phyloP scores from a whole-genome alignment of 129 eudicot genomes.

The Pseudognaphalium luteoalbum region DNA sequence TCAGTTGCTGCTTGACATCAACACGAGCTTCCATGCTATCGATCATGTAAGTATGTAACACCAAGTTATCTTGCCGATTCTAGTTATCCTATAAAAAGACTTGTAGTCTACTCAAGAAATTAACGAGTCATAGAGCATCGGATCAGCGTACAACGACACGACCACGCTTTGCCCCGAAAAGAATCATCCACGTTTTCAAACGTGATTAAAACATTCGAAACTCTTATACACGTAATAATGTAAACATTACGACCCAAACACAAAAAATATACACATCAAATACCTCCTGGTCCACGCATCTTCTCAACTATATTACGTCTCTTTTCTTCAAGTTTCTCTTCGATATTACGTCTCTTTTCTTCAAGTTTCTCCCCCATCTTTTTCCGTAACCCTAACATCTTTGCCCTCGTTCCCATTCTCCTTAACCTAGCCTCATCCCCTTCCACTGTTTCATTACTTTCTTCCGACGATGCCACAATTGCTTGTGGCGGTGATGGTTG shows the following conservation, averaged over 20 bases:
- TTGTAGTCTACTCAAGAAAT: no score
- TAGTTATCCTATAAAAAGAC: no score
- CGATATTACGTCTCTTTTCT: slow-evolving; percentile 68
- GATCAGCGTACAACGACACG: background rate
- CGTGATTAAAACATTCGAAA: slow-evolving; percentile 12
- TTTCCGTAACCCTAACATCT: slow-evolving; percentile 75
- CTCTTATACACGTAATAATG: slow-evolving; percentile 7
- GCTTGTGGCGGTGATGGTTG: slow-evolving; percentile 35
- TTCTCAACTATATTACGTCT: slow-evolving; percentile 74
- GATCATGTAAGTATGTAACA: no score
- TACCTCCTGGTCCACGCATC: slow-evolving; percentile 57
- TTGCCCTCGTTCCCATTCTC: slow-evolving; percentile 67
- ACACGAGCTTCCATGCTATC: no score
- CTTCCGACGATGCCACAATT: slow-evolving; percentile 24
- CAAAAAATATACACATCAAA: slow-evolving; percentile 19
- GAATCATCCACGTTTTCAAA: background rate
- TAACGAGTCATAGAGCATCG: no score
- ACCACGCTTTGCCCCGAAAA: background rate
- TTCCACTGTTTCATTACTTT: slow-evolving; percentile 28
- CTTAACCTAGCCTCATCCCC: slow-evolving; percentile 50
- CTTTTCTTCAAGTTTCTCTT: no score
- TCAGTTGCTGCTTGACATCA: no score
- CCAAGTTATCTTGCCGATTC: background rate
- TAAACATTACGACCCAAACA: background rate
- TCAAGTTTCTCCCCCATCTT: slow-evolving; percentile 85